phyloP scores from a whole-genome alignment of 768 basidiomycete species.

The Sporobolomyces roseus region DNA sequence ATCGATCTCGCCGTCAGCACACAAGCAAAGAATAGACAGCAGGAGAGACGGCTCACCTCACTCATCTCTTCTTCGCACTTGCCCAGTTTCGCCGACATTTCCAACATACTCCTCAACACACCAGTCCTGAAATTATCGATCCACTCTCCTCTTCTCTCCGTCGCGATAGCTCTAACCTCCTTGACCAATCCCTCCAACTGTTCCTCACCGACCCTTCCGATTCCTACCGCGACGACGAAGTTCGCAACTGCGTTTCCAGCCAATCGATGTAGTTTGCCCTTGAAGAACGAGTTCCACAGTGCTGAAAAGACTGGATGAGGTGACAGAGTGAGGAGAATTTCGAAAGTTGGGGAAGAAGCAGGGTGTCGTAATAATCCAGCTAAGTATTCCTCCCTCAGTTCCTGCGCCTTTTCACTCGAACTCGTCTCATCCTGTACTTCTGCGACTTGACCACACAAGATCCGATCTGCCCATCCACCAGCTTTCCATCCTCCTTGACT shows the following conservation, averaged over 20 bases:
- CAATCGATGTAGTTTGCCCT: constrained; percentile 64
- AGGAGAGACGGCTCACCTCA: constrained; percentile 54
- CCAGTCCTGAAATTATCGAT: constrained; percentile 69
- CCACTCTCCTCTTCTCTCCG: constrained; percentile 49
- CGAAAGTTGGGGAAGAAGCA: constrained; percentile 85
- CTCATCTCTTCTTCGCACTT: constrained; percentile 56
- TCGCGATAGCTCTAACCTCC: constrained; percentile 62
- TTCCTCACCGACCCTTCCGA: constrained; percentile 60
- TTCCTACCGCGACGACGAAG: constrained; percentile 78
- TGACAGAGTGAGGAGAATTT: constrained; percentile 65
- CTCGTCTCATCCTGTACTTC: constrained; percentile 12
- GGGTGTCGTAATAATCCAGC: constrained; percentile 75
- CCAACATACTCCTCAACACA: constrained; percentile 69
- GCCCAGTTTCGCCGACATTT: constrained; percentile 59
- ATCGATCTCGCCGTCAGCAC: neutral
- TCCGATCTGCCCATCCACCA: constrained; percentile 37
- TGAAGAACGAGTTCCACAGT: constrained; percentile 76
- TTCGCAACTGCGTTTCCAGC: constrained; percentile 87
- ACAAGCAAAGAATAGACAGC: neutral
- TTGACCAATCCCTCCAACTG: constrained; percentile 59
- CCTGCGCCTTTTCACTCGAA: constrained; percentile 55
- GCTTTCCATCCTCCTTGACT: constrained; percentile 16
- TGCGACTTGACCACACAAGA: constrained; percentile 34
- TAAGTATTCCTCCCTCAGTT: constrained; percentile 58
- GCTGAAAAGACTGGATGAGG: constrained; percentile 61